These are phyloP conservation scores for Datura wrightii DNA, from an alignment of 257 asterid genomes.

Conservation along the genomic window DNA sequence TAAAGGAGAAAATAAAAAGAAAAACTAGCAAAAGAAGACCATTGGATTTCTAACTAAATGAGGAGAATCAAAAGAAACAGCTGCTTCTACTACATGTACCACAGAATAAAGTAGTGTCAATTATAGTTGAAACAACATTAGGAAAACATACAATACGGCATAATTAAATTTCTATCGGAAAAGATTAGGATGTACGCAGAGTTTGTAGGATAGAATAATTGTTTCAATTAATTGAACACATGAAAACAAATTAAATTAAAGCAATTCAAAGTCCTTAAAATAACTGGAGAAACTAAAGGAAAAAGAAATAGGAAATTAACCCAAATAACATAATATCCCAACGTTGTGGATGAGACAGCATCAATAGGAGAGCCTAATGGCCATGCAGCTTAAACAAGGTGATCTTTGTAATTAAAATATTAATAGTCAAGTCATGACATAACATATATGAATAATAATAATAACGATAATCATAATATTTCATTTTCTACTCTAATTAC, in stretches of 20 bases:
- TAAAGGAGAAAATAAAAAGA: too few relatives aligned
- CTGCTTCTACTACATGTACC: neutral
- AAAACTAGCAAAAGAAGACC: too few relatives aligned
- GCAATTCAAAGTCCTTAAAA: neutral
- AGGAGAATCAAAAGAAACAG: neutral
- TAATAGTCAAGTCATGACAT: too few relatives aligned
- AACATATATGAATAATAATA: too few relatives aligned
- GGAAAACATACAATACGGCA: too few relatives aligned
- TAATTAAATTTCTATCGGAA: too few relatives aligned
- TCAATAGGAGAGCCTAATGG: constrained; percentile 87
- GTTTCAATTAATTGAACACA: neutral
- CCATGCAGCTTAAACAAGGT: constrained; percentile 82
- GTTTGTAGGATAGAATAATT: too few relatives aligned
- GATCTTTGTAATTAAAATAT: constrained; percentile 50
- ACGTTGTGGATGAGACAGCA: constrained; percentile 55
- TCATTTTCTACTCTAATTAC: neutral
- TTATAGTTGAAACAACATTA: too few relatives aligned
- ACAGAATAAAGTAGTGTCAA: neutral
- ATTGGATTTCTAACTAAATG: neutral
- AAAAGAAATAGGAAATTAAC: neutral
- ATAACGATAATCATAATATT: too few relatives aligned
- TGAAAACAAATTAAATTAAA: neutral
- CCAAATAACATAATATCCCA: neutral
- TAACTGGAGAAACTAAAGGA: neutral
- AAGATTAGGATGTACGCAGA: too few relatives aligned